These are phyloP conservation scores for Penstemon eatonii DNA, from an alignment of 257 asterid genomes.

Conservation along the genomic window DNA sequence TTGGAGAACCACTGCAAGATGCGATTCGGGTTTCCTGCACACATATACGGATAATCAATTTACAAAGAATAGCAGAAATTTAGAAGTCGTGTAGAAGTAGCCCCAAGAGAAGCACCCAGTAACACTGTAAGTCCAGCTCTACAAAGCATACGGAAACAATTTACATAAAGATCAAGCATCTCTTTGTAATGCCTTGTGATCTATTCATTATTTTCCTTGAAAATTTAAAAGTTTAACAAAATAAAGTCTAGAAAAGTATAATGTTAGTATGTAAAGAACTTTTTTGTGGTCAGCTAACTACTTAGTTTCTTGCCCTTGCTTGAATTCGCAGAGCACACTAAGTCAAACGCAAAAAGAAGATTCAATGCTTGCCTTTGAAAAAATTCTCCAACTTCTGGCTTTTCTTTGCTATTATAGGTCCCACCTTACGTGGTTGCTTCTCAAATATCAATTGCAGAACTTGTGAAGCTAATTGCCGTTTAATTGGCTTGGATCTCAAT, in stretches of 20 bases:
- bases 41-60: conserved; percentile 25
- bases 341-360: neutral
- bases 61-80: conserved; percentile 6
- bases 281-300: conserved; percentile 13
- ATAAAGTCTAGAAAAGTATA: neutral
- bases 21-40: conserved; percentile 70
- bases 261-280: neutral
- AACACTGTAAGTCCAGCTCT: neutral
- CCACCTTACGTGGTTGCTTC: conserved; percentile 64
- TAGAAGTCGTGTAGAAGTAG: conserved; percentile 1
- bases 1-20: conserved; percentile 86
- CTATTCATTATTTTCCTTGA: conserved; percentile 2
- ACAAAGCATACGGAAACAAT: neutral
- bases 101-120: neutral
- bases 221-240: conserved; percentile 3
- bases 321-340: neutral
- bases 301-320: neutral
- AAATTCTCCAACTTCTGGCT: conserved; percentile 68
- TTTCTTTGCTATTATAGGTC: conserved; percentile 70
- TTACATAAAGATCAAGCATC: conserved; percentile 5
- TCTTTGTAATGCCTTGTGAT: neutral
- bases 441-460: conserved; percentile 73
- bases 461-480: conserved; percentile 60
- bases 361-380: conserved; percentile 59
- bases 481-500: conserved; percentile 55